Evolutionary conservation across 1,284 basidiomycete genomes (phyloP).

Genomic region (Sporisorium sorghi): DNA sequence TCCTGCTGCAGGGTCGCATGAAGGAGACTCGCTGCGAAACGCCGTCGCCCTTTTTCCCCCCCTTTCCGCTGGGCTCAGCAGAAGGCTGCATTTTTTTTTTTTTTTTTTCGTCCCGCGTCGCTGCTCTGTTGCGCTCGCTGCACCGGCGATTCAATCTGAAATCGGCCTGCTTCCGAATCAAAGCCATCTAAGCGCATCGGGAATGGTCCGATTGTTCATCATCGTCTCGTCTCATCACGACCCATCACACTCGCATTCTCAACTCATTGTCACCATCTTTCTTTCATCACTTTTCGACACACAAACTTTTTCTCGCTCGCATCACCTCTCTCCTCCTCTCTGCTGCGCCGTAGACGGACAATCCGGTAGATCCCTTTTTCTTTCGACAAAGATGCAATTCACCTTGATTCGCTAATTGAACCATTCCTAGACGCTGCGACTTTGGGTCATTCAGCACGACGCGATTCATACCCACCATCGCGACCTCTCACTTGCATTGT

Average conservation of each 20-base stretch:
- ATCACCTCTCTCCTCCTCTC: neutral
- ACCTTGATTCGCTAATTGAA: neutral
- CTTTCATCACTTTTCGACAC: neutral
- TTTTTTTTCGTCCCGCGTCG: neutral
- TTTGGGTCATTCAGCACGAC: neutral
- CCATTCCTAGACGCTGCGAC: neutral
- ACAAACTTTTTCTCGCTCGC: neutral
- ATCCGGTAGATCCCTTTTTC: neutral
- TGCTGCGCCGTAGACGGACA: neutral
- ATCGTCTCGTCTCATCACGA: too few species aligned
- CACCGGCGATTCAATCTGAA: slow-evolving; percentile 14
- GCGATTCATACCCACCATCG: neutral
- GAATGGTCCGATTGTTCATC: neutral
- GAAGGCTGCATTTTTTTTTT: neutral
- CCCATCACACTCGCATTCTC: neutral
- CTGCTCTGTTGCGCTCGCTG: neutral
- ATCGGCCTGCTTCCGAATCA: slow-evolving; percentile 3
- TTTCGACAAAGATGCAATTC: neutral
- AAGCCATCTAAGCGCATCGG: neutral
- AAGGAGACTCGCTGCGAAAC: neutral
- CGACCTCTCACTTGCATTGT: neutral
- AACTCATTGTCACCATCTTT: neutral
- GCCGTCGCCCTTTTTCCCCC: neutral
- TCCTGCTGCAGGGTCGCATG: neutral
- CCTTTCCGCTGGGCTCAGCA: neutral